Evolutionary conservation across 352 stramenopile species (phyloP), one percentile per base, ranked within the genome.

Genomic region (Phytophthora pisi): DNA sequence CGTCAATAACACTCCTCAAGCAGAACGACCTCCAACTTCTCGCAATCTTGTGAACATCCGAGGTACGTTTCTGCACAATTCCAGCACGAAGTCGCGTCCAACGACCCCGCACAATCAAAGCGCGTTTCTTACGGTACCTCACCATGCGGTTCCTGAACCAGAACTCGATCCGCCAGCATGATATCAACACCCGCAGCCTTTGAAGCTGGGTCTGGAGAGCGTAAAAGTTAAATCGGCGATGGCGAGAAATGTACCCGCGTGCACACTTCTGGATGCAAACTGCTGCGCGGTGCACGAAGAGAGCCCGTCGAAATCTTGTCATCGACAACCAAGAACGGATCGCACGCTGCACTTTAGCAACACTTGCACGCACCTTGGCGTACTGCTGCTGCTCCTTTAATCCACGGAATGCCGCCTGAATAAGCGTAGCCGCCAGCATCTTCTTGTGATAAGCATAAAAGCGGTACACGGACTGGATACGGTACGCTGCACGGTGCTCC

Each of bases 101-200:
- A 26, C 57, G 63, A 53, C 66, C 57, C 47, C 74, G 68, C 8
- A 66, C 49, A 24, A 72, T n/a, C 16, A 84, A 42, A 10, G 57
- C 28, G 6, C 74, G 65, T 7, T 78, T 76, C 8, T 63, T 70
- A 15, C 63, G 64, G 36, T 75, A 70, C 26, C 57, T 60, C 18
- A 40, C 18, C 64, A 71, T 73, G 16, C 56, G 42, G 6, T 67
- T 61, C 10, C 18, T 53, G 51, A 77, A 88, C 81, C 81, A 89
- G n/a, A 49, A 61, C 51, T 89, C 78, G 49, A 89, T 84, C 26
- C 66, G 58, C 81, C 81, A 89, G 53, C 74, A 86, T 49, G 78
- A 77, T 26, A 66, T 59, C 34, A 83, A 63, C 36, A 77, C 59
- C 52, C 68, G 72, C 18, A 87, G 54, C 4, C 75, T 68, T 30